Base-by-base conservation (phyloP, 2,329 filamentous ascomycete genomes). In the Aspergillus neoniger region DNA sequence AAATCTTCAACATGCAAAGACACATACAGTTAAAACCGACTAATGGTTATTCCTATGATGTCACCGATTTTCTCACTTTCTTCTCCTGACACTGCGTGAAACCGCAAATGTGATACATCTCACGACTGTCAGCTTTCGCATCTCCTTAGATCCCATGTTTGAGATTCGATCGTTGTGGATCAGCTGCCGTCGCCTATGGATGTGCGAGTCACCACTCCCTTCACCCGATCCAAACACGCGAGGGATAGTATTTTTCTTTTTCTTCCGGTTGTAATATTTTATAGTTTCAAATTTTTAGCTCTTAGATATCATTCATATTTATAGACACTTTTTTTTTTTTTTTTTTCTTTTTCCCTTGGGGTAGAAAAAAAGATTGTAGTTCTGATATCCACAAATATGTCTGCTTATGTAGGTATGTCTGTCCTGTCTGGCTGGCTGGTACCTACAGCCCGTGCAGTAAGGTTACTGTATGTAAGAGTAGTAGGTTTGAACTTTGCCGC, bases 141-240 rank as follows among this genome's bases (percentile, higher is more conserved):
- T 32, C 47, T 32, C 15, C 15, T 28, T 48, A 48, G 44, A 48
- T 48, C 44, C 47, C 47, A 49, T 49, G 47, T 49, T 49, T 49
- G 25, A 28, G 47, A 14, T 25, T 28, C 23, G 23, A 49, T 49
- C 14, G 47, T 30, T 49, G 47, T 28, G 23, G 47, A 28, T 49
- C 23, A 49, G 23, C 47, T 23, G 47, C 23, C 25, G 30, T 32
- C 30, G 47, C 23, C 47, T 25, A 9, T 25, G 25, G 28, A 28
- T 25, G 47, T 25, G 47, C 47, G 23, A 15, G 25, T 49, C n/a
- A 30, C 8, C 25, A 36, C 32, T n/a, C 15, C 23, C 25, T 7
- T 17, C 17, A n/a, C 19, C 41, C 17, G 41, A 44, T 44, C 19
- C 17, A 12, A 21, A 21, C 10, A 23, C 41, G 17, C 17, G 41